Conservation (phyloP, 768 basidiomycete species). For the Leccinellum albellum region DNA sequence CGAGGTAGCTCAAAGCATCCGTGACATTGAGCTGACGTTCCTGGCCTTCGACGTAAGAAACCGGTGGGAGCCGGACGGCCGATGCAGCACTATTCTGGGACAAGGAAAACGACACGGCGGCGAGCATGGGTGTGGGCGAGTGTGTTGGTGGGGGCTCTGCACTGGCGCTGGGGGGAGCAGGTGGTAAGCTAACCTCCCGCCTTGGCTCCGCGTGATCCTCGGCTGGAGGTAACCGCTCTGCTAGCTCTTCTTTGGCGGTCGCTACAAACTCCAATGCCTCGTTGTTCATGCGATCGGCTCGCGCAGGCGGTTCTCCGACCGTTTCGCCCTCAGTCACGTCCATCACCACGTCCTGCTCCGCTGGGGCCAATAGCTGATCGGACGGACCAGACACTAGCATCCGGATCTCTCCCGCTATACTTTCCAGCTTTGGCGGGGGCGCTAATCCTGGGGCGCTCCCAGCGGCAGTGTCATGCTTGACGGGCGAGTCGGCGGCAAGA, state of each 20-base stretch:
- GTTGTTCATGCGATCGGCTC: slow-evolving; percentile 3
- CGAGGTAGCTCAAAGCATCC: slow-evolving; percentile 60
- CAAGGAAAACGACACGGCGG: slow-evolving; percentile 12
- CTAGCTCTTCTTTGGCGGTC: slow-evolving; percentile 3
- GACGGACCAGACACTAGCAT: slow-evolving; percentile 6
- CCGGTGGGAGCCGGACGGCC: slow-evolving; percentile 15
- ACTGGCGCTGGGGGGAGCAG: slow-evolving; percentile 3
- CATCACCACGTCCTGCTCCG: slow-evolving; percentile 25
- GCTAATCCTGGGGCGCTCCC: not conserved
- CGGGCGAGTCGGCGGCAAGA: not conserved
- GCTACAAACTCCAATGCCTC: slow-evolving; percentile 1
- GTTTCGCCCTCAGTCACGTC: slow-evolving; percentile 17
- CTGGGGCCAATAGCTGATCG: slow-evolving; percentile 23
- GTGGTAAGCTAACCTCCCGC: slow-evolving; percentile 27
- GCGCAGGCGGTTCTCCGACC: slow-evolving; percentile 11
- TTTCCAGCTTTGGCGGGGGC: slow-evolving; percentile 12
- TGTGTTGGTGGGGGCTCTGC: slow-evolving; percentile 7
- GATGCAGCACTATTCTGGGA: slow-evolving; percentile 1
- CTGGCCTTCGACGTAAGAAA: slow-evolving; percentile 25
- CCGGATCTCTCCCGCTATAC: not conserved
- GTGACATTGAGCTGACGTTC: slow-evolving; percentile 56
- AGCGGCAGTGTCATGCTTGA: slow-evolving; percentile 1
- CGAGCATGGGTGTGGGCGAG: slow-evolving; percentile 11
- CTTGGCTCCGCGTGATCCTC: slow-evolving; percentile 14
- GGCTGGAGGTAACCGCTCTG: slow-evolving; percentile 6